These are phyloP conservation scores for Megacollybia marginata DNA, from an alignment of 768 basidiomycete species.

Conservation along the genomic window DNA sequence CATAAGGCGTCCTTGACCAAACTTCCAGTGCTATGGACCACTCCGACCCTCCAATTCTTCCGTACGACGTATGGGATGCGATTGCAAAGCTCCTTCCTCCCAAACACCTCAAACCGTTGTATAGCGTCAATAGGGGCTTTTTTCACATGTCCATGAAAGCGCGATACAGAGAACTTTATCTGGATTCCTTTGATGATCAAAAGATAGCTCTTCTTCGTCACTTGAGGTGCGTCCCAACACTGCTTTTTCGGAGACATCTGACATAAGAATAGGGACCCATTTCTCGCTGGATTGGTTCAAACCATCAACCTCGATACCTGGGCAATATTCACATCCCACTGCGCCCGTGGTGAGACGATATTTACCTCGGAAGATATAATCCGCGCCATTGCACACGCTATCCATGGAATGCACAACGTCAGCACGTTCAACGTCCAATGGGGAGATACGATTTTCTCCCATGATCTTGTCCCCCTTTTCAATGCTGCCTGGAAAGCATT, in stretches of 20 bases:
- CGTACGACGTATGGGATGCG: no score
- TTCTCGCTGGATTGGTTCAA: background rate
- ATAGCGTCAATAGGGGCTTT: no score
- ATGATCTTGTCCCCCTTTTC: constrained; percentile 4
- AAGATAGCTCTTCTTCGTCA: background rate
- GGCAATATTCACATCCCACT: constrained; percentile 3
- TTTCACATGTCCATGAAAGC: no score
- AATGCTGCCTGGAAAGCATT: background rate
- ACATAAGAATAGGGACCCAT: constrained; percentile 1
- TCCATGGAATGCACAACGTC: background rate
- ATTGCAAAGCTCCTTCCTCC: no score
- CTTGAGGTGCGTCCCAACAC: background rate
- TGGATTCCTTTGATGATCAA: constrained; percentile 2
- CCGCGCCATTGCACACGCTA: background rate
- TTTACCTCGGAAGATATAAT: constrained; percentile 4
- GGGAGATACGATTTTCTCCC: background rate
- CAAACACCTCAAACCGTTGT: no score
- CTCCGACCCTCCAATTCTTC: no score
- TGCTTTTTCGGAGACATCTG: background rate
- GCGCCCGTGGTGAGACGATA: constrained; percentile 1
- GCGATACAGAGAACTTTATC: background rate
- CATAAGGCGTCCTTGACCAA: no score
- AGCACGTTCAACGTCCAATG: constrained; percentile 1
- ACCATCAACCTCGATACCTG: background rate
- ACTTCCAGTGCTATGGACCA: no score